Conservation (phyloP, 371 early-diverging fungal genomes). For the Mortierella sp. region DNA sequence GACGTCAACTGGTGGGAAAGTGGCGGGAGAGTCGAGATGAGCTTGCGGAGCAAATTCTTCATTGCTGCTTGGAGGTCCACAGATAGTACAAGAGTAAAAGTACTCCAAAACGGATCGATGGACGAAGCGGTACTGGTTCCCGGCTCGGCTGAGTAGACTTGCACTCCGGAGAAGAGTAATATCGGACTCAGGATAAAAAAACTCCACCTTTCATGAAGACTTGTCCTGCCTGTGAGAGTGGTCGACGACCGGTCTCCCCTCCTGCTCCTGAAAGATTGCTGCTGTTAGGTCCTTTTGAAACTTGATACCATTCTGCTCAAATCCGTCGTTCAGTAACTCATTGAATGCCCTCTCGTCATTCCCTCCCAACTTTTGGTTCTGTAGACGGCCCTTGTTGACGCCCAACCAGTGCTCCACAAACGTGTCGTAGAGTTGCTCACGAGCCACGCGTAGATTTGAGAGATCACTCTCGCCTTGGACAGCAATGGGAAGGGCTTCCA, state of each 20-base stretch:
- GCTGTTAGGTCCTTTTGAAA: conserved; percentile 10
- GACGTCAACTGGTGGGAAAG: not conserved
- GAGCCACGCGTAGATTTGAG: not conserved
- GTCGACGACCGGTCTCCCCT: conserved; percentile 1
- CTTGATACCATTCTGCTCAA: not conserved
- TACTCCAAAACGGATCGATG: conserved; percentile 24
- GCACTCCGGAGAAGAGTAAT: not conserved
- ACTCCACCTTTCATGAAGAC: not conserved
- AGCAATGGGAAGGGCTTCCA: not conserved
- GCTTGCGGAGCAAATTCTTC: not conserved
- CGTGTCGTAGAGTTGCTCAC: not conserved
- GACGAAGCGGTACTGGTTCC: conserved; percentile 19
- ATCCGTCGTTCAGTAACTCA: not conserved
- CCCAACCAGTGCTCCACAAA: conserved; percentile 9
- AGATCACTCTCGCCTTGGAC: not conserved
- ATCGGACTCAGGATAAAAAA: not conserved
- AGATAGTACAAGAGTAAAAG: not conserved
- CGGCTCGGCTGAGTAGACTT: not conserved
- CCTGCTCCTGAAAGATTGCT: conserved; percentile 17
- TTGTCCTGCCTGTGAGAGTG: not conserved
- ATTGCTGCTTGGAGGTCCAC: not conserved
- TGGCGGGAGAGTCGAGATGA: not conserved
- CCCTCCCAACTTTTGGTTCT: not conserved
- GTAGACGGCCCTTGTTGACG: not conserved
- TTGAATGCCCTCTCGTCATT: not conserved